Base-by-base conservation (phyloP, 805 yeast species). In the Sugiyamaella mastotermitis region DNA sequence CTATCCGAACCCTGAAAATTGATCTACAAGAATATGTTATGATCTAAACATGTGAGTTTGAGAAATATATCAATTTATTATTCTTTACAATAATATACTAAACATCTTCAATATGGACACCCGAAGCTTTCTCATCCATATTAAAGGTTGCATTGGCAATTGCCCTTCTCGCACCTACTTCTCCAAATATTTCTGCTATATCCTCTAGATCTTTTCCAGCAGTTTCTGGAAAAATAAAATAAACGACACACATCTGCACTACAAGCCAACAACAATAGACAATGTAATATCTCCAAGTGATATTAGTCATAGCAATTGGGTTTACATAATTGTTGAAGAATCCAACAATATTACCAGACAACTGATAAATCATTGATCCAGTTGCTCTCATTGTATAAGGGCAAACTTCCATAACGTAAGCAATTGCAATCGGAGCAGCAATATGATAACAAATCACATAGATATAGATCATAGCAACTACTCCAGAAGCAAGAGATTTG, bases 281-380 rank as follows among this genome's bases (percentile, higher is more conserved):
- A 43, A 67, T 63, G 47, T 67, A 68, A 57, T 66, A 67, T 47
- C 62, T 66, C 69, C 69, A 67, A 27, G 52, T 53, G 31, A 67
- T 60, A 20, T 61, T 60, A 31, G 56, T 64, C 61, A 66, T 58
- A 34, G 68, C 71, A 50, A 61, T 45, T 11, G 64, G 62, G 38
- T 61, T 61, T 25, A 56, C 63, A 35, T 52, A 62, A 40, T 61
- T 58, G 35, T 60, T 57, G 45, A 56, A 58, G 11, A 56, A 28
- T 5, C 50, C 38, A 24, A 49, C 45, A 10, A 40, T 44, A 22
- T 41, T 38, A 22, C 40, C 44, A 13, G 43, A 18, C n/a, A 52
- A 30, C 35, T 46, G 50, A 42, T 47, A 55, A 25, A 66, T 37
- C 37, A 57, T 61, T 31, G 64, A 45, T 31, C 70, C 72, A 52